These are phyloP conservation scores for Chaetomium globosum DNA, from an alignment of 2,329 filamentous ascomycete genomes.

Conservation along the genomic window DNA sequence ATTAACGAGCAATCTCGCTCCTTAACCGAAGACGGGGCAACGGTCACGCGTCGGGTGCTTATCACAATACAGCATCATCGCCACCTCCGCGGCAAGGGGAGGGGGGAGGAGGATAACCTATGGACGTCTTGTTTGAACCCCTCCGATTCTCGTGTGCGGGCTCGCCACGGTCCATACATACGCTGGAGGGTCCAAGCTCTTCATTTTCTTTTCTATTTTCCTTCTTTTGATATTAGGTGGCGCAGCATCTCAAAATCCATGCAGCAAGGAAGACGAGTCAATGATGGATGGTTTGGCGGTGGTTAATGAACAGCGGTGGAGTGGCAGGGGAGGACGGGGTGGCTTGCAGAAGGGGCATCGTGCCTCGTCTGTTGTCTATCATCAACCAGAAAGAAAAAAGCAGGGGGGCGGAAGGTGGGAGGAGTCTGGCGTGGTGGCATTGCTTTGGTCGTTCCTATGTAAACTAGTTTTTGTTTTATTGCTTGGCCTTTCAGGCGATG, in stretches of 20 bases:
- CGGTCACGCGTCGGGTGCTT: background rate
- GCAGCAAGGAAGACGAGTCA: background rate
- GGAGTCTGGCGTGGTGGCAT: conserved; percentile 1
- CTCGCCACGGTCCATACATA: no score
- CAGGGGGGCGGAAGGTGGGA: background rate
- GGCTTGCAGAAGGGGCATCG: background rate
- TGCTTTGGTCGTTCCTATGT: background rate
- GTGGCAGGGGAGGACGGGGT: background rate
- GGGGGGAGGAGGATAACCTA: background rate
- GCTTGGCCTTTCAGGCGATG: background rate
- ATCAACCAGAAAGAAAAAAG: background rate
- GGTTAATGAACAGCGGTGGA: background rate
- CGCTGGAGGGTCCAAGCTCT: no score
- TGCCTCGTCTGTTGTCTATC: background rate
- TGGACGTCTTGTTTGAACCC: no score
- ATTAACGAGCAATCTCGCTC: background rate
- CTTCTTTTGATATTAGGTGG: background rate
- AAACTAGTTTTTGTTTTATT: background rate
- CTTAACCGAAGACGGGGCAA: background rate
- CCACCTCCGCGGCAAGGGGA: background rate
- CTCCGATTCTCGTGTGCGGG: no score
- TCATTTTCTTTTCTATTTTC: background rate
- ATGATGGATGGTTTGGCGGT: conserved; percentile 1
- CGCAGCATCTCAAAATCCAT: background rate
- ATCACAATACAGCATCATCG: background rate